phyloP scores from a whole-genome alignment of 2,329 filamentous ascomycete genomes.

The Trematosphaeria pertusa region DNA sequence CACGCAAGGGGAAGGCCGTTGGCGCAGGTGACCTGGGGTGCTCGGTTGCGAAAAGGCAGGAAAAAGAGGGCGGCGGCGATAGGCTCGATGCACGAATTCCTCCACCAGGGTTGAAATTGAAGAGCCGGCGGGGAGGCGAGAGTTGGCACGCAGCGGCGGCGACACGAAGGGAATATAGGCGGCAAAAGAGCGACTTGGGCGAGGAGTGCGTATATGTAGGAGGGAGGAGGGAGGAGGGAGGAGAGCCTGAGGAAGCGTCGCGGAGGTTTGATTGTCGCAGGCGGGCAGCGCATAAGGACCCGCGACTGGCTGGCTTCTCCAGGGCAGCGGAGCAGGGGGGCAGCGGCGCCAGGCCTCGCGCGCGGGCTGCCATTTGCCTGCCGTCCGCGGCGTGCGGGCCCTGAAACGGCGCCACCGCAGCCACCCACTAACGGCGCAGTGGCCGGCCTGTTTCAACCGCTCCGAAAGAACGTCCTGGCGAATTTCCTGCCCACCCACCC shows the following conservation, averaged over 20 bases:
- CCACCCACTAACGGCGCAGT: constrained; percentile 10
- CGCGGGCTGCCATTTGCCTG: no score
- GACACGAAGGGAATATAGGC: constrained; percentile 31
- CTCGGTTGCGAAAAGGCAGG: constrained; percentile 27
- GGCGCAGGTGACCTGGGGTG: constrained; percentile 35
- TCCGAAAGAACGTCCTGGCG: constrained; percentile 9
- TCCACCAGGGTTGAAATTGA: constrained; percentile 41
- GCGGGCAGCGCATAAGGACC: constrained; percentile 4
- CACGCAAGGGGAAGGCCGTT: constrained; percentile 39
- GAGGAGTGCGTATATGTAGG: constrained; percentile 19
- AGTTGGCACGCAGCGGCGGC: constrained; percentile 24
- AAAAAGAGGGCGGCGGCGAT: constrained; percentile 31
- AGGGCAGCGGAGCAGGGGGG: background rate
- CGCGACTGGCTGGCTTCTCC: constrained; percentile 7
- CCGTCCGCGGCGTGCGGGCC: constrained; percentile 8
- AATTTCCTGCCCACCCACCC: constrained; percentile 6
- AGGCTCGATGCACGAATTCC: constrained; percentile 24
- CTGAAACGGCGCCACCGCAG: constrained; percentile 15
- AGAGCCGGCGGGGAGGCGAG: constrained; percentile 34
- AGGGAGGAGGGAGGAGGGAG: background rate
- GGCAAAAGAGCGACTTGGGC: constrained; percentile 40
- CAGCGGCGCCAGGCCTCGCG: background rate
- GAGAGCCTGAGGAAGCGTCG: background rate
- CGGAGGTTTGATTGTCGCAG: constrained; percentile 13
- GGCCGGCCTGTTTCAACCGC: constrained; percentile 8